These are phyloP conservation scores for Neurospora tetraspora DNA, from an alignment of 495 filamentous ascomycete species.

Conservation along the genomic window DNA sequence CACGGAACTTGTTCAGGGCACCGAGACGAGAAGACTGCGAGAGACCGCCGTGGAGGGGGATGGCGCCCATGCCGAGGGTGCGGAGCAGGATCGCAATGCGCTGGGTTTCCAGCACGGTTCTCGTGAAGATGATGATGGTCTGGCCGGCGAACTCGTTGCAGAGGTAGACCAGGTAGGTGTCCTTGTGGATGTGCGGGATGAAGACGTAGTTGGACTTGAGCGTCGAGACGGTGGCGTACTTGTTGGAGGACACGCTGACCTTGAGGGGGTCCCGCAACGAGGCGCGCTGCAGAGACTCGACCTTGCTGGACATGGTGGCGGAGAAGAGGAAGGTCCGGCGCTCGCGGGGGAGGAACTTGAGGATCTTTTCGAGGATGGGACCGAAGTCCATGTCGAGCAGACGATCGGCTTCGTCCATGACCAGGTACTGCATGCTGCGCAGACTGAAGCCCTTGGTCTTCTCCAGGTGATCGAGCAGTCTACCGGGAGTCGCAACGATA, in stretches of 20 bases:
- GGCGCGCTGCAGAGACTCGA: slow-evolving; percentile 84
- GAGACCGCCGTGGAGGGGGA: slow-evolving; percentile 85
- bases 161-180: slow-evolving; percentile 77
- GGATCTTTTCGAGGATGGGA: slow-evolving; percentile 81
- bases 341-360: slow-evolving; percentile 79
- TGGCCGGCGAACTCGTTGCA: slow-evolving; percentile 80
- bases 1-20: slow-evolving; percentile 78
- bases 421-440: slow-evolving; percentile 63
- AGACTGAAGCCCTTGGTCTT: slow-evolving; percentile 94
- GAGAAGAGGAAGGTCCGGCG: slow-evolving; percentile 82
- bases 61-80: slow-evolving; percentile 60
- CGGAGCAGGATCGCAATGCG: slow-evolving; percentile 73
- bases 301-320: slow-evolving; percentile 85
- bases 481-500: slow-evolving; percentile 79
- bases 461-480: slow-evolving; percentile 86
- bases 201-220: slow-evolving; percentile 76
- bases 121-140: slow-evolving; percentile 76
- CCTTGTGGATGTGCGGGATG: slow-evolving; percentile 83
- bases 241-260: slow-evolving; percentile 63
- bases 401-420: slow-evolving; percentile 88
- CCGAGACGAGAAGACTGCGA: slow-evolving; percentile 76
- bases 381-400: slow-evolving; percentile 93
- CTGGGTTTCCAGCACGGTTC: slow-evolving; percentile 89
- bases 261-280: slow-evolving; percentile 65
- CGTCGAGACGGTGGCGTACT: slow-evolving; percentile 82